Evolutionary conservation across 192 early-diverging fungal genomes (phyloP), one percentile per base, ranked within the genome.

Genomic region (Gaertneriomyces sp.): DNA sequence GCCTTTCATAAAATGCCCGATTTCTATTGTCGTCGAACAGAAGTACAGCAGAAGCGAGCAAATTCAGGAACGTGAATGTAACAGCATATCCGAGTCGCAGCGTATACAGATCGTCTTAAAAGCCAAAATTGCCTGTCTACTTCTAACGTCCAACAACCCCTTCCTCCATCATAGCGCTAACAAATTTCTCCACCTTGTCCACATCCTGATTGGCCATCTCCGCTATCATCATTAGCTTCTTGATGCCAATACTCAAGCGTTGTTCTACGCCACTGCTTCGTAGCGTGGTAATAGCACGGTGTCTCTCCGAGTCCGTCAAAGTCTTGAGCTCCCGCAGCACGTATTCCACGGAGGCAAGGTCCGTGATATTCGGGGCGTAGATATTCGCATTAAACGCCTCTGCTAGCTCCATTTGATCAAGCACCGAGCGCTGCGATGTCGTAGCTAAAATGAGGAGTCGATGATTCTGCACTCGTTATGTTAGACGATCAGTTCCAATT

Each of bases 161-260:
- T 33, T 72, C 63, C 19, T 72, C 70, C 41, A 52, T 54, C 17
- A 72, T 10, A 12, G 45, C 25, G 11, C 45, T 60, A 7, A 90
- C 87, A 79, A 94, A 89, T 64, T 91, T 88, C 4, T 86, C 86
- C 14, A 91, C 81, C 59, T 87, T 90, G 65, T 91, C 87, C 9
- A 59, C 71, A 67, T 94, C 93, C 72, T 97, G 94, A 25, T 88
- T 75, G 5, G 95, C 92, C 83, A 93, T 96, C 68, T 97, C 96
- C 39, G 89, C 80, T 14, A 92, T 83, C 84, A 93, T 88, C 58
- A 99, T 72, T 51, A 99, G 74, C 66, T 90, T 94, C 80, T 99
- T 99, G 72, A 99, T 83, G 5, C 91, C 90, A 45, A 98, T 85
- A 33, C 85, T 79, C 38, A 97, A 72, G 1, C 69, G 61, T 16